Percentiles rank a stretch among this genome's conserved stretches.
Evolutionary conservation across 768 basidiomycete species (phyloP).

Genomic region (Leccinum olivaceopallidum): DNA sequence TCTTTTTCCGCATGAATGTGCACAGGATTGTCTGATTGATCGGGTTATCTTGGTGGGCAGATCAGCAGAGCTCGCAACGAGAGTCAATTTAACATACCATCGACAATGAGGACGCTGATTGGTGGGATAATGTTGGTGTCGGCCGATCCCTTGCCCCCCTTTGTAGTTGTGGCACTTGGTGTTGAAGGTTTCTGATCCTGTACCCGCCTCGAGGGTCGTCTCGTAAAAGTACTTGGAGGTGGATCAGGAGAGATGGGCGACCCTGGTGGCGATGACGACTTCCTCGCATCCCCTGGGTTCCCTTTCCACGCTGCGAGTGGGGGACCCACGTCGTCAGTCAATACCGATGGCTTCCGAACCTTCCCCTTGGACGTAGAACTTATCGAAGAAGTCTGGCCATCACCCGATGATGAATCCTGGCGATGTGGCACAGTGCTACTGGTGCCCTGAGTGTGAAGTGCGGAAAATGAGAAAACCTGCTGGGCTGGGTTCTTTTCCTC

Average conservation of each 20-base stretch:
- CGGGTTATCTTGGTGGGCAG: slow-evolving; percentile 75
- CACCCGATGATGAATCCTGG: slow-evolving; percentile 28
- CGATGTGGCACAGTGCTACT: slow-evolving; percentile 15
- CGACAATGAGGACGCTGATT: slow-evolving; percentile 96
- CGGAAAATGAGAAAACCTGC: slow-evolving; percentile 30
- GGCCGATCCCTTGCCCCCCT: slow-evolving; percentile 50
- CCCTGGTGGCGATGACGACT: slow-evolving; percentile 34
- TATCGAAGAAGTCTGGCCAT: slow-evolving; percentile 11
- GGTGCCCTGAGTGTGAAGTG: slow-evolving; percentile 26
- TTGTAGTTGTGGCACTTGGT: slow-evolving; percentile 35
- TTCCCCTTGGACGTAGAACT: slow-evolving; percentile 22
- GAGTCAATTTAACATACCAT: slow-evolving; percentile 59
- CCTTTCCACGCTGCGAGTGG: slow-evolving; percentile 26
- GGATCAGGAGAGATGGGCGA: slow-evolving; percentile 31
- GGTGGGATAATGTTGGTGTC: slow-evolving; percentile 88
- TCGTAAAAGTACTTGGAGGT: slow-evolving; percentile 24
- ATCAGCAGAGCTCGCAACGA: slow-evolving; percentile 14
- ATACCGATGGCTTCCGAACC: slow-evolving; percentile 32
- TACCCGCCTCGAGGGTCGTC: slow-evolving; percentile 35
- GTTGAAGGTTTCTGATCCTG: slow-evolving; percentile 30
- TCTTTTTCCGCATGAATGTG: slow-evolving; percentile 96
- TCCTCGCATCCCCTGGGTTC: slow-evolving; percentile 31
- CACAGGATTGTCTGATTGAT: slow-evolving; percentile 98
- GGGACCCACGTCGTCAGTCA: slow-evolving; percentile 27
- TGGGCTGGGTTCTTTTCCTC: slow-evolving; percentile 31